Evolutionary conservation across 139 green algal genomes (phyloP).

Genomic region (Chara braunii): DNA sequence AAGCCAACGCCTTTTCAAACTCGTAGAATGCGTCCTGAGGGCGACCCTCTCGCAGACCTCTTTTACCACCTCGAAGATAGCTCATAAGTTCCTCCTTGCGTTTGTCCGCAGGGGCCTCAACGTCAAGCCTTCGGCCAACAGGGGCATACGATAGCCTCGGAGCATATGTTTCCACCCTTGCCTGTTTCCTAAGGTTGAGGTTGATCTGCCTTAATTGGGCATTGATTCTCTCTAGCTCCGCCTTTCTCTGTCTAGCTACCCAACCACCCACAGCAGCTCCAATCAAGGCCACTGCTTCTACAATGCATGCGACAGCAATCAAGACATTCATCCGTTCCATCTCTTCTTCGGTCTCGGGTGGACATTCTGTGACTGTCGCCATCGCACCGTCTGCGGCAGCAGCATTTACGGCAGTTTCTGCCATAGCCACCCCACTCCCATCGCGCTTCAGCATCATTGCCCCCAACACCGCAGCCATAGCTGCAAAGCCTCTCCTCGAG

Average conservation of each 20-base stretch:
- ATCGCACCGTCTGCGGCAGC: slow-evolving; percentile 1
- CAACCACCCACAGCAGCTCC: slow-evolving; percentile 30
- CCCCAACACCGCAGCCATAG: background rate
- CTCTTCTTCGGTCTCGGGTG: slow-evolving; percentile 13
- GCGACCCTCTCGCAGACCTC: slow-evolving; percentile 15
- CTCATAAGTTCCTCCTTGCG: slow-evolving; percentile 5
- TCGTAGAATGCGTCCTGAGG: slow-evolving; percentile 2
- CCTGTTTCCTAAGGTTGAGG: slow-evolving; percentile 27
- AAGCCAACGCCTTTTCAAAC: slow-evolving; percentile 25
- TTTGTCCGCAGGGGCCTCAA: background rate
- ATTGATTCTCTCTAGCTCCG: slow-evolving; percentile 38
- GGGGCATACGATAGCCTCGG: slow-evolving; percentile 33
- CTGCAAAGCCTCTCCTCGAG: background rate
- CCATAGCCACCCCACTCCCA: background rate
- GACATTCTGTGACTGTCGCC: slow-evolving; percentile 1
- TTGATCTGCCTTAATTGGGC: slow-evolving; percentile 43
- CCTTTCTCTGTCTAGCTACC: slow-evolving; percentile 31
- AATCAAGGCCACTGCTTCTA: slow-evolving; percentile 25
- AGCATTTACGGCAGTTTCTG: background rate
- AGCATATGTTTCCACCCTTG: slow-evolving; percentile 32
- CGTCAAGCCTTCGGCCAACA: background rate
- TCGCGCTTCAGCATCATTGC: background rate
- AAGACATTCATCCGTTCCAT: slow-evolving; percentile 29
- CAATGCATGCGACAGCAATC: slow-evolving; percentile 20
- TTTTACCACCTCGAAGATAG: slow-evolving; percentile 22